Evolutionary conservation across 2,329 filamentous ascomycete genomes (phyloP).

Genomic region (Talaromyces atroroseus): DNA sequence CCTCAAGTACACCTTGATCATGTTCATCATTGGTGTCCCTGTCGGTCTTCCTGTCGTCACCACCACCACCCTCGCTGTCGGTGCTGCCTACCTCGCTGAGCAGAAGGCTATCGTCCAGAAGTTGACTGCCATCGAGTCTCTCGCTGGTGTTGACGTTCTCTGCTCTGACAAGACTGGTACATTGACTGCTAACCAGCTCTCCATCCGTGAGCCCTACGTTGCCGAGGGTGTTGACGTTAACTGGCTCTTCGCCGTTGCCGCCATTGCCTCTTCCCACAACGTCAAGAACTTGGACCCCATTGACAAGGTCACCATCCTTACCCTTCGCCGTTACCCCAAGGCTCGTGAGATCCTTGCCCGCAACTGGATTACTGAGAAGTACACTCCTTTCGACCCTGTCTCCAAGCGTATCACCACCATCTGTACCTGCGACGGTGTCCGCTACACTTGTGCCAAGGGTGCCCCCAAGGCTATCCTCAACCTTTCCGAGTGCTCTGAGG

Average conservation of each 20-base stretch:
- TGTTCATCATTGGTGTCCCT: slow-evolving; percentile 67
- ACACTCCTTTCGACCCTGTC: slow-evolving; percentile 62
- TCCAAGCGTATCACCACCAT: slow-evolving; percentile 67
- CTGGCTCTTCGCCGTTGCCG: slow-evolving; percentile 73
- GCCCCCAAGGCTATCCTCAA: slow-evolving; percentile 65
- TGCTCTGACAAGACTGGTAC: slow-evolving; percentile 75
- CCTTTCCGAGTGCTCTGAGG: slow-evolving; percentile 58
- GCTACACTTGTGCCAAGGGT: slow-evolving; percentile 66
- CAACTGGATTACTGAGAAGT: slow-evolving; percentile 67
- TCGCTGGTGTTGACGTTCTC: slow-evolving; percentile 64
- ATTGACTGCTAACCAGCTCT: slow-evolving; percentile 52
- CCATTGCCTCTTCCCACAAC: slow-evolving; percentile 67
- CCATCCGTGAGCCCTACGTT: slow-evolving; percentile 66
- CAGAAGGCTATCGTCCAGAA: slow-evolving; percentile 71
- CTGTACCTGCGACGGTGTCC: slow-evolving; percentile 59
- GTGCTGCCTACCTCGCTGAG: slow-evolving; percentile 66
- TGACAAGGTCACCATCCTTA: slow-evolving; percentile 68
- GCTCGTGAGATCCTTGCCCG: slow-evolving; percentile 64
- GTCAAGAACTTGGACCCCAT: slow-evolving; percentile 68
- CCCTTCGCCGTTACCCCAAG: slow-evolving; percentile 65
- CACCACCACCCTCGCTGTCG: slow-evolving; percentile 66
- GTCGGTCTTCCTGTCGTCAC: slow-evolving; percentile 70
- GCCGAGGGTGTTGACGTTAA: slow-evolving; percentile 67
- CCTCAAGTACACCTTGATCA: slow-evolving; percentile 59
- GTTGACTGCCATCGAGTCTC: slow-evolving; percentile 66